Evolutionary conservation across 2,329 filamentous ascomycete genomes (phyloP).

Genomic region (Cercospora nicotianae): DNA sequence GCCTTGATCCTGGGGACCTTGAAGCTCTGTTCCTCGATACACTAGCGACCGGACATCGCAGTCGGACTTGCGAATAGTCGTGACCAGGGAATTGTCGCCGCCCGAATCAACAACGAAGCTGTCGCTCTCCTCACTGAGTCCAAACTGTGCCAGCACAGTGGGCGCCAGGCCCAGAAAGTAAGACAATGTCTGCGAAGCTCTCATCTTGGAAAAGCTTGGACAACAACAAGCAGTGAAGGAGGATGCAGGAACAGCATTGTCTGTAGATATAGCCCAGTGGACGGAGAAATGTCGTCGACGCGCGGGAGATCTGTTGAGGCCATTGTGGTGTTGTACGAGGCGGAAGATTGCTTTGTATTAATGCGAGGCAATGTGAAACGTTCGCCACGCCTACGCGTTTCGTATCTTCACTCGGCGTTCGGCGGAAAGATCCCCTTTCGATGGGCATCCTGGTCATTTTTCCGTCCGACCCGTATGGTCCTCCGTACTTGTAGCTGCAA

Average conservation of each 20-base stretch:
- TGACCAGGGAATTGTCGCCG: conserved; percentile 9
- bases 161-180: conserved; percentile 8
- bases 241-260: background rate
- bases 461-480: background rate
- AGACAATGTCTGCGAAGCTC: background rate
- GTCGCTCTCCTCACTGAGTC: conserved; percentile 15
- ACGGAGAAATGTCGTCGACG: background rate
- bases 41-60: conserved; percentile 21
- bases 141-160: conserved; percentile 14
- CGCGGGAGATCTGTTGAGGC: background rate
- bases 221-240: background rate
- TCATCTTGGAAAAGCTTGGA: background rate
- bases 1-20: conserved; percentile 8
- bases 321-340: background rate
- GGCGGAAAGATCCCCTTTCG: background rate
- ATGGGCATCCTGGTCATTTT: background rate
- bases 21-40: conserved; percentile 17
- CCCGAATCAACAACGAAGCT: conserved; percentile 21
- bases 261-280: background rate
- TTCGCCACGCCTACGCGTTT: background rate
- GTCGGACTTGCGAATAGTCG: conserved; percentile 19
- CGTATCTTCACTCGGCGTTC: background rate
- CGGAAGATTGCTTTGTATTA: background rate
- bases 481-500: background rate
- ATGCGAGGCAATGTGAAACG: background rate